These are phyloP conservation scores for Cercospora citrullina DNA, from an alignment of 2,329 filamentous ascomycete species.

Conservation along the genomic window DNA sequence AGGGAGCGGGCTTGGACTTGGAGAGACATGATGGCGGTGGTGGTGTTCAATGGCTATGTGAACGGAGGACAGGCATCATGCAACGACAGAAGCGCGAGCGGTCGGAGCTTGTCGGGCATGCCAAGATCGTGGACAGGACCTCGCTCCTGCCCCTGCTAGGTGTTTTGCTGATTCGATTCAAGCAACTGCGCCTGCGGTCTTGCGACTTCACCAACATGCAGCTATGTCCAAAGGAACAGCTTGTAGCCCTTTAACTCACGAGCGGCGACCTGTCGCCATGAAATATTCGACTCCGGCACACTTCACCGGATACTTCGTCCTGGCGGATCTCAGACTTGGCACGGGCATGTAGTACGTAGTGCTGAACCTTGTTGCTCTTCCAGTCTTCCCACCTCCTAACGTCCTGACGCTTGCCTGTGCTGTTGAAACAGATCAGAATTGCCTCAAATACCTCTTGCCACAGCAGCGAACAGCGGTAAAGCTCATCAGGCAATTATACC, in stretches of 20 bases:
- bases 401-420: not conserved
- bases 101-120: slow-evolving; percentile 4
- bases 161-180: not conserved
- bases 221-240: not conserved
- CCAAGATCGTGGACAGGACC: not conserved
- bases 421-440: not conserved
- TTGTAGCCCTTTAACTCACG: not conserved
- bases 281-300: not conserved
- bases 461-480: not conserved
- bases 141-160: not conserved
- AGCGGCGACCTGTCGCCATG: not conserved
- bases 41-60: not conserved
- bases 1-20: slow-evolving; percentile 64
- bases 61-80: not conserved
- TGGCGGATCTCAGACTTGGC: not conserved
- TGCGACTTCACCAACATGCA: too few relatives aligned
- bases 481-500: not conserved
- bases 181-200: not conserved
- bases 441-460: not conserved
- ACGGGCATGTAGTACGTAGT: not conserved
- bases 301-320: not conserved
- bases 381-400: not conserved
- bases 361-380: not conserved
- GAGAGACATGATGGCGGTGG: slow-evolving; percentile 35
- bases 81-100: not conserved